These are phyloP conservation scores for Euphorbia schlechtendalii DNA, from an alignment of 441 rosid species.

Conservation along the genomic window DNA sequence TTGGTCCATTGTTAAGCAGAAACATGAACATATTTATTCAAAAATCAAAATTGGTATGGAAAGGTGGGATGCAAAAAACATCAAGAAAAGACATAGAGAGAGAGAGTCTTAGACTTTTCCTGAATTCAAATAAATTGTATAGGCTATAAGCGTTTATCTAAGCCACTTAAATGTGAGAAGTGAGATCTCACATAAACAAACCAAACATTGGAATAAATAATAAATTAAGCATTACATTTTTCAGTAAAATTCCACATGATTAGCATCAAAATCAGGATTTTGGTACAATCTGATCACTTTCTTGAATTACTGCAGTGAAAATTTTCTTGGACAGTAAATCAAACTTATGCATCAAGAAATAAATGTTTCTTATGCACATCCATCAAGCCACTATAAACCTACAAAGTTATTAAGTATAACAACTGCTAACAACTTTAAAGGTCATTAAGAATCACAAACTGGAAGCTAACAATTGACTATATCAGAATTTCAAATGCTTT, in stretches of 20 bases:
- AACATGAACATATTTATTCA: neutral
- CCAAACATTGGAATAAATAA: neutral
- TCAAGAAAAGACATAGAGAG: neutral
- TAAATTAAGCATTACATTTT: neutral
- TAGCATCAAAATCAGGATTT: neutral
- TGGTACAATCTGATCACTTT: neutral
- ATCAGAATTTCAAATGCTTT: constrained; percentile 14
- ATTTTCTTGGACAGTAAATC: neutral
- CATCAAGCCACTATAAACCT: neutral
- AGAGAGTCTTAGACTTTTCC: neutral
- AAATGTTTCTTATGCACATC: neutral
- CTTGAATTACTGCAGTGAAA: neutral
- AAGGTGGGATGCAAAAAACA: neutral
- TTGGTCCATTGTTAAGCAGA: neutral
- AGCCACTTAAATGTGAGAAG: neutral
- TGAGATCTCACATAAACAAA: neutral
- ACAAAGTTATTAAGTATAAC: constrained; percentile 1
- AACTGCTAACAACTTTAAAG: neutral
- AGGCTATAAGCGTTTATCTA: constrained; percentile 1
- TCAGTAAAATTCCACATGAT: neutral
- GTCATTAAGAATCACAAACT: neutral
- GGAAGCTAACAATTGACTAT: neutral
- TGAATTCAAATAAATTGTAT: neutral
- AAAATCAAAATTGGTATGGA: neutral
- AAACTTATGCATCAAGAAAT: neutral